Evolutionary conservation across 1,139 yeast species (phyloP), one percentile per base, ranked within the genome.

Genomic region (Meyerozyma sp.): DNA sequence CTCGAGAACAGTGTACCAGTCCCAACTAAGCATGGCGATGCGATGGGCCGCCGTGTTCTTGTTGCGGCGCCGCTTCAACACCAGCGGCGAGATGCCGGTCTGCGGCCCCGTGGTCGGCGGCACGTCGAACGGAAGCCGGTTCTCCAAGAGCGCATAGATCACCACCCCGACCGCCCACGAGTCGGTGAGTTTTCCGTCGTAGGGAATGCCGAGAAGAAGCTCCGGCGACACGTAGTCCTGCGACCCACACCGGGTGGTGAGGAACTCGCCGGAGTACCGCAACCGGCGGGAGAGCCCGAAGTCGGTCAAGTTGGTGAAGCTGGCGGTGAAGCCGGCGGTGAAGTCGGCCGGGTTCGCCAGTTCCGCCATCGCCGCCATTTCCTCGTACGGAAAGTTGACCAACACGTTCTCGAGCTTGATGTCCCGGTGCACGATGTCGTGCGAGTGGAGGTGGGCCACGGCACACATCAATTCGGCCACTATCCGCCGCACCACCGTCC

Each of bases 161-260:
- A 90, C 69, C 4, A 91, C 98, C 1, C 98, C 98, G 7, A 90
- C 65, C 1, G 97, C 88, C 98, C 98, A 93, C 13, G 93, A 75
- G 58, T 93, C 98, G 37, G 94, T 84, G 50, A 87, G 79, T 44
- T 85, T 77, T 3, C 98, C 98, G 57, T 91, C 91, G 58, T 93
- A 93, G 16, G 88, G 83, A 46, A 88, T 73, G 0, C 98, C 98
- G 82, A 93, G 81, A 36, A 93, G 68, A 30, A 93, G 68, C 60
- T 93, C 98, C 0, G 98, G 98, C 0, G 96, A 83, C 2, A 93
- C 95, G 54, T 93, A 93, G 61, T 93, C 98, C 51, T 89, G 96
- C 1, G 96, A 86, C 0, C 98, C 98, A 63, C 98, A 93, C 46
- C 98, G 67, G 1, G 98, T 91, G 2, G 84, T 73, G 26, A 94